phyloP scores from a whole-genome alignment of 345 rosid genomes.

The Syzygium jambos region DNA sequence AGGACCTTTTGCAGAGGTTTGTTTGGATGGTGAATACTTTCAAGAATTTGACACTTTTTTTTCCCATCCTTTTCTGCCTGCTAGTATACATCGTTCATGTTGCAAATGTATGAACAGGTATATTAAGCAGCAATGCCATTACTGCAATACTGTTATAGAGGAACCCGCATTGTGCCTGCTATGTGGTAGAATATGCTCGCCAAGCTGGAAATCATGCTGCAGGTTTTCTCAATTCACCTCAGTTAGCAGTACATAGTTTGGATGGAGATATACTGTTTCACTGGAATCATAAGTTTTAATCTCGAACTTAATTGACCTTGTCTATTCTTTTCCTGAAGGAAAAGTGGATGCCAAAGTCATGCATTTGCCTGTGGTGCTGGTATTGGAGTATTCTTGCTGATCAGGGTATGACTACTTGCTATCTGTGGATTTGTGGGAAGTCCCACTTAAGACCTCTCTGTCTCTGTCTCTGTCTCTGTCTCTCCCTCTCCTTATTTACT shows the following conservation, averaged over 20 bases:
- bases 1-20: constrained; percentile 82
- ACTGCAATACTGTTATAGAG: constrained; percentile 38
- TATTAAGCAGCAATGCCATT: constrained; percentile 57
- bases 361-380: constrained; percentile 79
- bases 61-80: background rate
- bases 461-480: background rate
- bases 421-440: background rate
- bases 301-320: background rate
- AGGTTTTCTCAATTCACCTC: constrained; percentile 28
- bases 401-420: constrained; percentile 38
- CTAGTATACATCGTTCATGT: background rate
- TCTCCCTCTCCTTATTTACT: background rate
- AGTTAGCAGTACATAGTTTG: background rate
- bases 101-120: constrained; percentile 33
- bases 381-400: constrained; percentile 71
- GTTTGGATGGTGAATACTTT: background rate
- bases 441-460: background rate
- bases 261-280: background rate
- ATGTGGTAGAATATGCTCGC: constrained; percentile 86
- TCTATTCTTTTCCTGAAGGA: constrained; percentile 25
- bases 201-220: constrained; percentile 75
- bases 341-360: constrained; percentile 61
- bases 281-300: background rate
- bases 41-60: background rate
- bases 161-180: constrained; percentile 86